Conservation (phyloP, 1,139 yeast genomes). For the Yamadazyma conglobata region DNA sequence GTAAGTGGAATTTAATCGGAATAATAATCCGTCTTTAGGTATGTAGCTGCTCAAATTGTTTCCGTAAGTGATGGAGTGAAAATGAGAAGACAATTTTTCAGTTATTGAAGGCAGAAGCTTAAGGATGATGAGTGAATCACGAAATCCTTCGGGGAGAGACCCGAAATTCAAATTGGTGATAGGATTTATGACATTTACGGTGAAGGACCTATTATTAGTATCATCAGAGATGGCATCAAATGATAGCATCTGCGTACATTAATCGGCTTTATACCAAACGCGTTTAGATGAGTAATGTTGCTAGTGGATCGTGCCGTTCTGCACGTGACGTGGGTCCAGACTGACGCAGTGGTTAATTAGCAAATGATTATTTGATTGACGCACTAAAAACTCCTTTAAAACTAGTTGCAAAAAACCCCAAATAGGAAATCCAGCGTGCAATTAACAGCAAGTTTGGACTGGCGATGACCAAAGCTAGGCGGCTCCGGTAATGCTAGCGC, state of each 20-base stretch:
- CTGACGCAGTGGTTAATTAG: no score
- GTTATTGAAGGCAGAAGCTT: slow-evolving; percentile 7
- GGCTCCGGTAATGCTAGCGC: no score
- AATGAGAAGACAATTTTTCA: not conserved
- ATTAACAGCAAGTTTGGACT: no score
- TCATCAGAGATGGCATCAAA: slow-evolving; percentile 8
- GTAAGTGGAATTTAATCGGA: slow-evolving; percentile 12
- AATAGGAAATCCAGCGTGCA: no score
- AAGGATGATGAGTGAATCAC: slow-evolving; percentile 10
- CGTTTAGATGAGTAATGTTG: no score
- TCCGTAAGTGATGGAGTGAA: slow-evolving; percentile 11
- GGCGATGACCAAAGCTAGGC: no score
- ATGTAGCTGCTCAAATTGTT: slow-evolving; percentile 14
- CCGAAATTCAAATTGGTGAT: slow-evolving; percentile 11
- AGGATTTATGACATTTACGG: slow-evolving; percentile 8
- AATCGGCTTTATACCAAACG: no score
- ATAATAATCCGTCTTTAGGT: slow-evolving; percentile 20
- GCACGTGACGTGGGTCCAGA: no score
- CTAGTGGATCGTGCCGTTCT: no score
- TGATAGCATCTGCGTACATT: slow-evolving; percentile 4
- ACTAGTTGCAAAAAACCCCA: no score
- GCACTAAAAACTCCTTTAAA: no score
- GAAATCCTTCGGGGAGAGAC: slow-evolving; percentile 9
- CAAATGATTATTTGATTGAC: no score
- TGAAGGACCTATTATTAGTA: slow-evolving; percentile 4